These are phyloP conservation scores for Prunella vulgaris DNA, from an alignment of 257 asterid species.

Conservation along the genomic window DNA sequence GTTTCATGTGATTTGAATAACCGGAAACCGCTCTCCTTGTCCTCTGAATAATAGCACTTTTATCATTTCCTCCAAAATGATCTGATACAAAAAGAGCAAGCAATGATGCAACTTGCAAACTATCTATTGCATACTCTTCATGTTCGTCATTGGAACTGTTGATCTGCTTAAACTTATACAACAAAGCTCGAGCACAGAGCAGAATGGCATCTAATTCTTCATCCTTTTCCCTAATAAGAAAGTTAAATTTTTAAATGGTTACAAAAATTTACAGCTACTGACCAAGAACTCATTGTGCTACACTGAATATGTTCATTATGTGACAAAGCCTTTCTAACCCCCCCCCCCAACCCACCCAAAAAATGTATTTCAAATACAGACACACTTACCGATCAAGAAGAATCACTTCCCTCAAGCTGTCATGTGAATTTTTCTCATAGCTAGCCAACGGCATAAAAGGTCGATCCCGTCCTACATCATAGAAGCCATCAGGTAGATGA, in stretches of 20 bases:
- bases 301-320: background rate
- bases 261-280: background rate
- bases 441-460: constrained; percentile 66
- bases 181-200: constrained; percentile 61
- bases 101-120: constrained; percentile 69
- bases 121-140: constrained; percentile 36
- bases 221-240: constrained; percentile 64
- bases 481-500: constrained; percentile 84
- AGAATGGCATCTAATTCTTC: constrained; percentile 74
- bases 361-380: background rate
- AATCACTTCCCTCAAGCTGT: constrained; percentile 74
- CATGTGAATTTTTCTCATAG: constrained; percentile 49
- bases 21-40: constrained; percentile 80
- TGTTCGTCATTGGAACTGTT: constrained; percentile 33
- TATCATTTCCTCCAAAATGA: constrained; percentile 97
- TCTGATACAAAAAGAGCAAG: constrained; percentile 93
- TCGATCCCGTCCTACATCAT: constrained; percentile 94
- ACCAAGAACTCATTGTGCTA: background rate
- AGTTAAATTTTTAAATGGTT: constrained; percentile 3
- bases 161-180: constrained; percentile 55
- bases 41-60: constrained; percentile 48
- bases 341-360: too few relatives aligned
- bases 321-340: background rate
- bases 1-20: constrained; percentile 53
- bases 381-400: constrained; percentile 71